Evolutionary conservation across 2,329 filamentous ascomycete species (phyloP), one percentile per base, ranked within the genome.

Genomic region (Nigrospora sphaerica): DNA sequence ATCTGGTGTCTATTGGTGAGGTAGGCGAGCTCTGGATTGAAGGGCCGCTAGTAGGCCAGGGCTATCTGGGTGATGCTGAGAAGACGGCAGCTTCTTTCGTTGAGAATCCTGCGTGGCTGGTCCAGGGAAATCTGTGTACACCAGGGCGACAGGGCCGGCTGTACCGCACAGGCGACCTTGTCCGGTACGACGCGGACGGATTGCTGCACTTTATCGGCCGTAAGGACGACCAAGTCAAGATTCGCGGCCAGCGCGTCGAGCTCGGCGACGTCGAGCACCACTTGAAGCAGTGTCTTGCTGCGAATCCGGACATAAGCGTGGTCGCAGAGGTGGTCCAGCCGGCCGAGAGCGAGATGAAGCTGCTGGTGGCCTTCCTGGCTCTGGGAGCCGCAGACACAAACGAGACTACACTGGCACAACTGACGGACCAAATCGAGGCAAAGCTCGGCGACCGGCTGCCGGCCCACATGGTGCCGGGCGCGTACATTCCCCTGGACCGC

Each of bases 221-320:
- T 33, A 74, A 73, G 51, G 76, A 80, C 53, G 48, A 44, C 6
- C 58, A 62, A 55, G 67, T 80, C 28, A 81, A 81, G 57, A 60
- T 80, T 13, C 65, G 69, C 32, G 80, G 80, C 23, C 77, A 70
- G 31, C 53, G 54, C 6, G 43, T 77, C 46, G 80, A 74, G 58
- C 61, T 74, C 1, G 52, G 53, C 14, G 58, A 62, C 10, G 49
- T 60, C 3, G 56, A 61, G 45, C 37, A 50, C 32, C 48, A 53
- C 12, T 31, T 52, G 12, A 31, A 33, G 7, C 17, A 42, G 31
- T 42, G 40, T 32, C 40, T 42, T 7, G 31, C 40, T 6, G 31
- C 31, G 31, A 17, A 42, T 34, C 18, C 28, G 16, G 28, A 42
- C 7, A 14, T 32, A 5, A 14, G 31, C 23, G 40, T 42, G 6